Evolutionary conservation across 345 rosid genomes (phyloP).

Genomic region (Salix arbutifolia): DNA sequence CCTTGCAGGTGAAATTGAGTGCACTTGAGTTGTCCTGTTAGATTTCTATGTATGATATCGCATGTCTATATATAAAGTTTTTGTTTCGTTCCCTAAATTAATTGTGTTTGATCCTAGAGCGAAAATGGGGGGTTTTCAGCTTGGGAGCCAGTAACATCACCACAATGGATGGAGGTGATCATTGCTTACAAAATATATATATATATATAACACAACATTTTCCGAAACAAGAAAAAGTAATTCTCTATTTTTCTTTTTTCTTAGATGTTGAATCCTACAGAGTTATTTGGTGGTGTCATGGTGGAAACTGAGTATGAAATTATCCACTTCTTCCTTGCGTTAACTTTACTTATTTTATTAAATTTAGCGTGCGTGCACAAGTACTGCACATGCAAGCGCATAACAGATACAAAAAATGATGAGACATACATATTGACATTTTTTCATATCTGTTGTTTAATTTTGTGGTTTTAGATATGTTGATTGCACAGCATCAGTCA

Average conservation of each 20-base stretch:
- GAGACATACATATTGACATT: neutral
- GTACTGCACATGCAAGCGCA: too few relatives aligned
- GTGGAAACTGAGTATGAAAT: conserved; percentile 13
- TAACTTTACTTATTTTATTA: too few relatives aligned
- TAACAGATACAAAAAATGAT: too few relatives aligned
- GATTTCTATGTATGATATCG: too few relatives aligned
- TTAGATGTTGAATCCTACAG: conserved; percentile 15
- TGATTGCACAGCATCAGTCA: conserved; percentile 5
- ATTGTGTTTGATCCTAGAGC: neutral
- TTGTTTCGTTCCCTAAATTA: too few relatives aligned
- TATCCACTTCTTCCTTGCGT: neutral
- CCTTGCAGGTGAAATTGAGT: conserved; percentile 9
- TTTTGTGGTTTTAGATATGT: neutral
- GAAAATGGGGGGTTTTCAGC: conserved; percentile 17
- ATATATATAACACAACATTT: too few relatives aligned
- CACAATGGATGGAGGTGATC: conserved; percentile 16
- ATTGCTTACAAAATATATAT: too few relatives aligned
- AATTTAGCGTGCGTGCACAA: too few relatives aligned
- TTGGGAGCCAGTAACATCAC: conserved; percentile 19
- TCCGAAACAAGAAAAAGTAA: too few relatives aligned
- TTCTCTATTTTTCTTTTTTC: neutral
- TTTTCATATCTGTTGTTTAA: too few relatives aligned
- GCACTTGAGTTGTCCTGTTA: too few relatives aligned
- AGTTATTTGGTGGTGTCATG: conserved; percentile 1
- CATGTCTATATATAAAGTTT: too few relatives aligned